Base-by-base conservation (phyloP, 257 asterid species). In the Coffea eugenioides region DNA sequence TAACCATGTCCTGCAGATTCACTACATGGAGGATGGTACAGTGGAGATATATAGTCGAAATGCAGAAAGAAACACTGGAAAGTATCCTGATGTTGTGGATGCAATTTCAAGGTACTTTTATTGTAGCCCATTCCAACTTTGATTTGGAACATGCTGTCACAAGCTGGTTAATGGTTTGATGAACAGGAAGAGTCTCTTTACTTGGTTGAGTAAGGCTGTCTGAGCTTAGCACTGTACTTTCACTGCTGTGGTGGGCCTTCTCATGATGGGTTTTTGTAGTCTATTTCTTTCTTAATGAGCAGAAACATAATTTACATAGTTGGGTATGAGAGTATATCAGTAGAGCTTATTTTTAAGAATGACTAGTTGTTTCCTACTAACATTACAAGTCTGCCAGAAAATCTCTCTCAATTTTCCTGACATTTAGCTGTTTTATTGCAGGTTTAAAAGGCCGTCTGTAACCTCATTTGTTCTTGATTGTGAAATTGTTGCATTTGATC, bases 21-120 rank as follows among this genome's bases (percentile, higher is more conserved):
- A 94, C 83, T 90, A 86, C 82, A 52, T 90, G 97, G 99, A 89
- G 84, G 73, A 91, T 84, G 98, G 97, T 77, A 82, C 92, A 48
- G 97, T 91, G 79, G 99, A 94, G 92, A 94, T 96, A 87, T 96
- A 94, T 87, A 92, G 99, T 93, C 90, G 99, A 84, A 96, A 92
- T 82, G 96, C 97, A 8, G 99, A 96, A 83, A 80, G 97, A 80
- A 94, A 91, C 85, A 94, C 99, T 67, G 98, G 95, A 83, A 96
- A 96, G 82, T 96, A 90, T 87, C 99, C 97, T 34, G 98, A 96
- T 83, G 97, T 94, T 76, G 93, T 91, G 72, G 91, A 89, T 75
- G 88, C 91, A 80, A 65, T 96, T 80, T 77, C 91, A 71, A 96
- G 98, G 99, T 96, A 90, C 61, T 39, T 78, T 77, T 86, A 72